Base-by-base conservation (phyloP, 2,329 filamentous ascomycete species). In the Scolecobasidium constrictum region DNA sequence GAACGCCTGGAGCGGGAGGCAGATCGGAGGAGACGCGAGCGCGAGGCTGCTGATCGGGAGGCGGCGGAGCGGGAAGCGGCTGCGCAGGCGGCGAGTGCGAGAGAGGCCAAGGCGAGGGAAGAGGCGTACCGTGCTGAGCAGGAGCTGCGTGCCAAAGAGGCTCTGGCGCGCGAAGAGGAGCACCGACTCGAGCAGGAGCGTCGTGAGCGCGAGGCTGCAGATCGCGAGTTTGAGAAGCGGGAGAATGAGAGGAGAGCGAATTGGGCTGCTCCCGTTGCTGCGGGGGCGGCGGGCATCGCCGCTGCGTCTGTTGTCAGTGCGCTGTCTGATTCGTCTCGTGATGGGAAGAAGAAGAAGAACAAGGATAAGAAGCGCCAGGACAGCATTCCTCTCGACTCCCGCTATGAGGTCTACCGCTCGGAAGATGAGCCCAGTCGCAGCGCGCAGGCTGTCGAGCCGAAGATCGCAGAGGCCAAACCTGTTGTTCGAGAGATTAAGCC, bases 191-290 rank as follows among this genome's bases (percentile, higher is more conserved):
- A 41, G 26, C 16, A 34, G 28, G 40, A 37, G 16, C 3, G 16
- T 16, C 40, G 40, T 28, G 56, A 58, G 35, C 49, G 45, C 22
- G 54, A 57, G 35, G 13, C n/a, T 20, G 59, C 58, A 34, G 57
- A 62, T 37, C 48, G 52, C 17, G 57, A 63, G 40, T 47, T 61
- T 11, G 47, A 56, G 41, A 52, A 57, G 5, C 55, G 58, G 11
- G 60, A 57, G 31, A 53, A 55, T 16, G 53, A 61, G 4, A n/a
- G 35, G 2, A 42, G 38, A 16, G 43, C 52, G 9, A n/a, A 31
- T 3, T 65, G 61, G 62, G 61, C 57, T 42, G 56, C 51, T 5
- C 53, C 63, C 36, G 57, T 58, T 20, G 61, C 58, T 23, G 59
- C 56, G 20, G 59, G 56, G 5, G 50, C 55, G 40, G 59, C 55